Evolutionary conservation across 495 filamentous ascomycete genomes (phyloP), one percentile per base, ranked within the genome.

Genomic region (Penicillium mononematosum): DNA sequence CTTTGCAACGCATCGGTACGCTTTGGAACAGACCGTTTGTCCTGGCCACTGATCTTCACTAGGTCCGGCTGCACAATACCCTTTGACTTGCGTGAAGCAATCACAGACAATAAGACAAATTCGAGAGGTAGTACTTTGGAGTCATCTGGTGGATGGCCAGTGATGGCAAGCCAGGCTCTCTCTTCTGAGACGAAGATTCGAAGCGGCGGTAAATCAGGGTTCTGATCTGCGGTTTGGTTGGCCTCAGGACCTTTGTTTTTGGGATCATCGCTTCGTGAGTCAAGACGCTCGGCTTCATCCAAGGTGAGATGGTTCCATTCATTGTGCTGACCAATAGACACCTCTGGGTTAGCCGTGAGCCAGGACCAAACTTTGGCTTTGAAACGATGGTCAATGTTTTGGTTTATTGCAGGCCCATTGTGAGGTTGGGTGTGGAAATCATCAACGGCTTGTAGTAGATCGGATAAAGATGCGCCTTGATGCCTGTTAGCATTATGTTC

Each of bases 1-100:
- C 78, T 76, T 20, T 82, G 82, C 19, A 97, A 79, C 2, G 78
- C 73, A 59, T 91, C 87, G 1, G 92, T 96, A 41, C 93, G 80
- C 48, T 84, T 84, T 12, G 92, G 91, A 6, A 96, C 83, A 2
- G 92, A 96, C 43, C 91, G 82, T 66, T 95, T 95, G 69, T 96
- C 91, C 71, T 96, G 92, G 19, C 88, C 86, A 58, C 89, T 91
- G 9, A 88, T 66, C 31, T 75, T 80, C 20, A 86, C 83, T n/a
- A 96, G 75, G 19, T 92, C 85, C 8, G 87, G 84, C 71, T 97
- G 93, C 2, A 87, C 72, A 39, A 96, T 88, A 14, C 92, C 92
- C 20, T 83, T 72, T 34, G 79, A 75, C 53, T 86, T 83, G 53
- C 75, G 77, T 3, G 86, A 82, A n/a, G 88, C 91, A 63, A 97